Evolutionary conservation across 2,329 filamentous ascomycete genomes (phyloP).

Genomic region (Orbilia ellipsospora): DNA sequence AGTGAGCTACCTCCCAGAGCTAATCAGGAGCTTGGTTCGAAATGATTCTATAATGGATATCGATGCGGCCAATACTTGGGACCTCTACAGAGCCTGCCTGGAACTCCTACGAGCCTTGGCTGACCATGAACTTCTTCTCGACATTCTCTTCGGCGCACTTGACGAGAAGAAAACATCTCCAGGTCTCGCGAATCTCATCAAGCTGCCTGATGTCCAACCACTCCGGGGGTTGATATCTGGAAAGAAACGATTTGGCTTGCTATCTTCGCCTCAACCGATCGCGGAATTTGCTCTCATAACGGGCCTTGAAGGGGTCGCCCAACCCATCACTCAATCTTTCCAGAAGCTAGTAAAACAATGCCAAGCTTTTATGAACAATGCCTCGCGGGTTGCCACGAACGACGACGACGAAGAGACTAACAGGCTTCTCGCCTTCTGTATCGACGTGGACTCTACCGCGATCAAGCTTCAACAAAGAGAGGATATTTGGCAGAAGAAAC

Average conservation of each 20-base stretch:
- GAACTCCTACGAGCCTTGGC: constrained; percentile 45
- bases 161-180: constrained; percentile 55
- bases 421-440: constrained; percentile 54
- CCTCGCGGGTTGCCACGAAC: constrained; percentile 20
- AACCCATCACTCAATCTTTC: constrained; percentile 51
- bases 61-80: constrained; percentile 42
- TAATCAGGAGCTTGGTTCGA: constrained; percentile 54
- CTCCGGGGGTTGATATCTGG: constrained; percentile 34
- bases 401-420: constrained; percentile 49
- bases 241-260: constrained; percentile 30
- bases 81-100: constrained; percentile 55
- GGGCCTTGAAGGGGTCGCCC: constrained; percentile 45
- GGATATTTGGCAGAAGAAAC: constrained; percentile 19
- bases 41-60: constrained; percentile 57
- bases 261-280: neutral
- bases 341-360: constrained; percentile 39
- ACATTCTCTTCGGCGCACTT: constrained; percentile 41
- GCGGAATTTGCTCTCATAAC: constrained; percentile 41
- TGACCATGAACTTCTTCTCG: constrained; percentile 40
- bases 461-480: constrained; percentile 19
- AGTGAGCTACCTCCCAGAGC: constrained; percentile 55
- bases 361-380: constrained; percentile 51
- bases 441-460: constrained; percentile 48
- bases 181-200: constrained; percentile 35
- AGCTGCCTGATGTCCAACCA: constrained; percentile 1